A percentile compares a stretch with the other conserved stretches of the same genome.
Evolutionary conservation across 768 basidiomycete genomes (phyloP).

Genomic region (Naganishia kalamii): DNA sequence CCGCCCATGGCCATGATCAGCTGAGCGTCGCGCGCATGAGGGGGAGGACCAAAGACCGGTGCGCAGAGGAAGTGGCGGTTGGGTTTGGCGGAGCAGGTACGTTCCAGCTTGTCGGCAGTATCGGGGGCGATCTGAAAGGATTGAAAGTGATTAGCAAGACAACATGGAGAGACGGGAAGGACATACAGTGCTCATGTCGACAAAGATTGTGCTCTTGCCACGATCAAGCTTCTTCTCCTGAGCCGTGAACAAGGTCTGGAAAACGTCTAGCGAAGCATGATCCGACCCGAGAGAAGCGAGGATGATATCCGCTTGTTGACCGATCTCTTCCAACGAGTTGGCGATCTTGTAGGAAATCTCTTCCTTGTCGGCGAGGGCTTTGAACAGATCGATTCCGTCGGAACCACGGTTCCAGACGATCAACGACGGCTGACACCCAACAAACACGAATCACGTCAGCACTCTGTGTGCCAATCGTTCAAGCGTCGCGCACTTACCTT

Average conservation of each 20-base stretch:
- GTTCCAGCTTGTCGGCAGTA: conserved; percentile 55
- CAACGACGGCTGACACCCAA: conserved; percentile 52
- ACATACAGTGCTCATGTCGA: conserved; percentile 75
- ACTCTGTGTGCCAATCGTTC: not conserved
- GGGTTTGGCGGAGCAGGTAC: conserved; percentile 56
- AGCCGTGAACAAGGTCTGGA: conserved; percentile 57
- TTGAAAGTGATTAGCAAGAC: conserved; percentile 50
- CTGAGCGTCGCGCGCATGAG: conserved; percentile 59
- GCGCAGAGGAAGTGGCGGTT: conserved; percentile 63
- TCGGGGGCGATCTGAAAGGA: conserved; percentile 39
- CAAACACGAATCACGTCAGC: conserved; percentile 44
- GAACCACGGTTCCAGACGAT: conserved; percentile 70
- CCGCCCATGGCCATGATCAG: conserved; percentile 74
- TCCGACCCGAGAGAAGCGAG: conserved; percentile 70
- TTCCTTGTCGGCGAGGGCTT: conserved; percentile 56
- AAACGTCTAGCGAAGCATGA: conserved; percentile 60
- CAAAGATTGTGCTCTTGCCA: conserved; percentile 62
- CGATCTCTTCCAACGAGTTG: conserved; percentile 57
- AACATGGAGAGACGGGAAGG: conserved; percentile 17
- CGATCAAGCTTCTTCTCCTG: conserved; percentile 52
- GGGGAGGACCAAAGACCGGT: conserved; percentile 67
- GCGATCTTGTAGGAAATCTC: conserved; percentile 61
- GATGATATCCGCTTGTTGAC: conserved; percentile 61
- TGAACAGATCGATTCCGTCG: conserved; percentile 47
- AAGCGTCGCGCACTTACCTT: conserved; percentile 24